Percentiles rank a stretch among this genome's conserved stretches.
phyloP scores from a whole-genome alignment of 176 grass and related monocot genomes.

The Zoysia pacifica region DNA sequence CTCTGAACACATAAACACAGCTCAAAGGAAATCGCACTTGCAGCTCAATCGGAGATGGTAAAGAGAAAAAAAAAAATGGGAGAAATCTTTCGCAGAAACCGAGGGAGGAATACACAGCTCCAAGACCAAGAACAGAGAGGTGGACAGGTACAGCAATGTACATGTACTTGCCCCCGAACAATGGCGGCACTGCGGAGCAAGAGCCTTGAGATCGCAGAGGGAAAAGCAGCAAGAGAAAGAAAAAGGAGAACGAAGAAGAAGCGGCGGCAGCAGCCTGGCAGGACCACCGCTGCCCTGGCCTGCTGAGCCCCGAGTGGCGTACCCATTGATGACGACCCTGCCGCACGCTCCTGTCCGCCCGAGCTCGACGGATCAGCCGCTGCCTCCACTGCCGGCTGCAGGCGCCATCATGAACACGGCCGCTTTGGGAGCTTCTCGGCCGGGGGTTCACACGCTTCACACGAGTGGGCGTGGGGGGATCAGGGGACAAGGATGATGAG shows the following conservation, averaged over 20 bases:
- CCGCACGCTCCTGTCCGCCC: background rate
- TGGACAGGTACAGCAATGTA: background rate
- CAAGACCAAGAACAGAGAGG: conserved; percentile 19
- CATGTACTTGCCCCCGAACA: background rate
- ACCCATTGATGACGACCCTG: conserved; percentile 49
- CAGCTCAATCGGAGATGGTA: conserved; percentile 20
- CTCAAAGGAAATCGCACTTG: background rate
- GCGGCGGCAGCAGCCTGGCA: background rate
- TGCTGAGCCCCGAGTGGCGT: conserved; percentile 16
- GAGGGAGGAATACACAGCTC: conserved; percentile 22
- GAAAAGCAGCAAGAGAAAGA: background rate
- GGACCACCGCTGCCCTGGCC: background rate
- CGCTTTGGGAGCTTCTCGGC: conserved; percentile 10
- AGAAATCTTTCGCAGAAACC: conserved; percentile 18
- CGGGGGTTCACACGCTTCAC: background rate
- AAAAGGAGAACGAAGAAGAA: background rate
- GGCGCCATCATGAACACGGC: background rate
- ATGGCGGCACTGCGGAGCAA: conserved; percentile 1
- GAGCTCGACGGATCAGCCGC: conserved; percentile 26
- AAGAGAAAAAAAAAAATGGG: conserved; percentile 8
- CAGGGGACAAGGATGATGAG: conserved; percentile 38
- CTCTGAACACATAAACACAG: background rate
- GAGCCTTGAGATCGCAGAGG: conserved; percentile 27
- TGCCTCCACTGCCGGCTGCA: background rate
- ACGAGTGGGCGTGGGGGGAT: conserved; percentile 21